Percentiles rank a stretch among this genome's conserved stretches.
Evolutionary conservation across 2,329 filamentous ascomycete genomes (phyloP).

Genomic region (Colletotrichum costaricense): DNA sequence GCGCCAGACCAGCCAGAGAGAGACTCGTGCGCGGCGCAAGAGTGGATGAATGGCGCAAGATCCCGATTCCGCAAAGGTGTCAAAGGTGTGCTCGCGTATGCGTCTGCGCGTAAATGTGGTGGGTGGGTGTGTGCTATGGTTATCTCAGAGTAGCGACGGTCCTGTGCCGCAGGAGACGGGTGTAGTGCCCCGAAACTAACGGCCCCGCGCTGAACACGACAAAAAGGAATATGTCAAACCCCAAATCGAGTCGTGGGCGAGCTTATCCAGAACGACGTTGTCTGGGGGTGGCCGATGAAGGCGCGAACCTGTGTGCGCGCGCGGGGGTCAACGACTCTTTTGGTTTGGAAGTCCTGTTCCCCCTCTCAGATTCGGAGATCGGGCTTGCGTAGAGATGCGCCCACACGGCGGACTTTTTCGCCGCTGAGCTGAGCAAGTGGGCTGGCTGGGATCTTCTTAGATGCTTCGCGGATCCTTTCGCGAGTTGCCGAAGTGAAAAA

Average conservation of each 20-base stretch:
- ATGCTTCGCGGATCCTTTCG: neutral
- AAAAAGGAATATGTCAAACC: neutral
- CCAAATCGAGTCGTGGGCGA: neutral
- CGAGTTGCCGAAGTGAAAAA: neutral
- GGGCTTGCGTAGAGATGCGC: constrained; percentile 3
- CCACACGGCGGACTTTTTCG: neutral
- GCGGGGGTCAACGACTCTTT: neutral
- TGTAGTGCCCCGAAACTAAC: constrained; percentile 13
- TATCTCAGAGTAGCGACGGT: neutral
- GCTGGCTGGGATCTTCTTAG: constrained; percentile 3
- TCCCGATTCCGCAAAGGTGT: constrained; percentile 4
- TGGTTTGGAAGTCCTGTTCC: neutral
- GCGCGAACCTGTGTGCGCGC: neutral
- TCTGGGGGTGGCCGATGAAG: neutral
- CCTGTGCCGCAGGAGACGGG: constrained; percentile 9
- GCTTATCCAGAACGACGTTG: neutral
- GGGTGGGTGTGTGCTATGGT: constrained; percentile 2
- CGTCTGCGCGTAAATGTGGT: neutral
- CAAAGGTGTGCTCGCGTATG: neutral
- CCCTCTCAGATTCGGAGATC: constrained; percentile 7
- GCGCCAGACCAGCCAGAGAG: constrained; percentile 15
- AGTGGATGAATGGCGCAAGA: constrained; percentile 18
- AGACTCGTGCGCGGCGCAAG: constrained; percentile 16
- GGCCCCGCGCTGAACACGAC: neutral
- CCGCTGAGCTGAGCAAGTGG: neutral